Evolutionary conservation across 2,329 filamentous ascomycete species (phyloP).

Genomic region (Laburnicola sp.): DNA sequence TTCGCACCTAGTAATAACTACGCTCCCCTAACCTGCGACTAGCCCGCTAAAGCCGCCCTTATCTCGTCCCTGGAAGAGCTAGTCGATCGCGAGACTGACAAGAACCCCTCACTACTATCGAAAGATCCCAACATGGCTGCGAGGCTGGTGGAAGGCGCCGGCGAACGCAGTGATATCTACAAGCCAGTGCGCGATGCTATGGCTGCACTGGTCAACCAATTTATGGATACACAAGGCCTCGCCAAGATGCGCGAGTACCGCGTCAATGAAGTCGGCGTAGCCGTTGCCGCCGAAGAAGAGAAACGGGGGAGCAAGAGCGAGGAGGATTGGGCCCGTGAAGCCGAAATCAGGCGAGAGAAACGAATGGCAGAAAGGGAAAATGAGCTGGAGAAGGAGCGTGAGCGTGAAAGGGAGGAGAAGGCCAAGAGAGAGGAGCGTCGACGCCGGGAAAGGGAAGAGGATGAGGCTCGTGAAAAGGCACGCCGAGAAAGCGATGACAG

Average conservation of each 20-base stretch:
- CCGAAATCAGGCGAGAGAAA: slow-evolving; percentile 61
- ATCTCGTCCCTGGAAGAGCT: slow-evolving; percentile 68
- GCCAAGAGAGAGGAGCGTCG: slow-evolving; percentile 62
- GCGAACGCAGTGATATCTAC: slow-evolving; percentile 76
- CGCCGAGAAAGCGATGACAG: slow-evolving; percentile 54
- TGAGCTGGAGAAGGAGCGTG: slow-evolving; percentile 62
- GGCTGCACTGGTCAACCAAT: slow-evolving; percentile 66
- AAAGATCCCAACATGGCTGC: slow-evolving; percentile 74
- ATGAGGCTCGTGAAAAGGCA: slow-evolving; percentile 49
- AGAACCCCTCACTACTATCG: slow-evolving; percentile 71
- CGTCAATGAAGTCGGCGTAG: slow-evolving; percentile 68
- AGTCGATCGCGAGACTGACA: slow-evolving; percentile 73
- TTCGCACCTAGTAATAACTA: slow-evolving; percentile 5
- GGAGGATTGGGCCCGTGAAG: slow-evolving; percentile 71
- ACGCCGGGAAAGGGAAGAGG: slow-evolving; percentile 53
- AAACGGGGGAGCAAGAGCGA: slow-evolving; percentile 71
- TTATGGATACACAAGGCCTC: slow-evolving; percentile 65
- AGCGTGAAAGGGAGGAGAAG: slow-evolving; percentile 54
- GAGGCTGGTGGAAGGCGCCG: slow-evolving; percentile 74
- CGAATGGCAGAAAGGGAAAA: slow-evolving; percentile 65
- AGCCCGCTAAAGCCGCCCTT: slow-evolving; percentile 72
- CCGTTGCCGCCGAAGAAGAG: slow-evolving; percentile 67
- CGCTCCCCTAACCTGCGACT: slow-evolving; percentile 1
- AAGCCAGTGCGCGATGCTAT: slow-evolving; percentile 70
- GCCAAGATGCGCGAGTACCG: slow-evolving; percentile 70